Conservation (phyloP, 1,284 basidiomycete genomes). For the Ceratobasidium theobromae region DNA sequence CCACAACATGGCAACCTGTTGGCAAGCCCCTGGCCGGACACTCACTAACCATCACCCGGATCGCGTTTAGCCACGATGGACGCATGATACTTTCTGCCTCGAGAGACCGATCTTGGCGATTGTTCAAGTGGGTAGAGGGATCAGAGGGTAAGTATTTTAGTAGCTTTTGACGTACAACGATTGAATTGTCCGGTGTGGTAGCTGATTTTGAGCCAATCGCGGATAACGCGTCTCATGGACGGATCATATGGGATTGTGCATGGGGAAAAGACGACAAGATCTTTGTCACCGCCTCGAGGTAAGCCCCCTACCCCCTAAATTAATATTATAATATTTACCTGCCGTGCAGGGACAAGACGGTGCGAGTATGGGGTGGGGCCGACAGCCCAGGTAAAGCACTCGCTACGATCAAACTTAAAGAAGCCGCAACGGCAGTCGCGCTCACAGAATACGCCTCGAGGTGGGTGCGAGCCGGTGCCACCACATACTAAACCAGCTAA, state of each 20-base stretch:
- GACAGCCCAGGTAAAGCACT: constrained; percentile 47
- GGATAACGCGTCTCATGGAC: constrained; percentile 80
- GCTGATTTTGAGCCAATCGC: constrained; percentile 63
- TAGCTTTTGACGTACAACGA: no score
- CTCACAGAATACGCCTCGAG: constrained; percentile 45
- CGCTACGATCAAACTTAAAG: constrained; percentile 58
- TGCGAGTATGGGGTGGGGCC: constrained; percentile 44
- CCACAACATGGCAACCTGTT: constrained; percentile 62
- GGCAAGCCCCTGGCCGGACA: constrained; percentile 81
- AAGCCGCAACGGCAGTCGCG: constrained; percentile 70
- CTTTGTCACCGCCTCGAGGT: constrained; percentile 89
- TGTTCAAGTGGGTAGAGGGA: constrained; percentile 57
- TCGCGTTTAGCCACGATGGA: constrained; percentile 87
- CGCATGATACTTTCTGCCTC: constrained; percentile 78
- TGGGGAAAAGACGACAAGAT: constrained; percentile 72
- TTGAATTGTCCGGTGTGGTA: constrained; percentile 18
- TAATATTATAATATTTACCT: background rate
- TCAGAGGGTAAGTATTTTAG: constrained; percentile 47
- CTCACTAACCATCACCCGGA: constrained; percentile 83
- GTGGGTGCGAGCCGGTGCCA: no score
- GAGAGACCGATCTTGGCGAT: constrained; percentile 88
- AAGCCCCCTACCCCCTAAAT: background rate
- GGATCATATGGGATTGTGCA: constrained; percentile 95
- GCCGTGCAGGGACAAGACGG: constrained; percentile 73
- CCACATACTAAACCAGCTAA: no score